phyloP scores from a whole-genome alignment of 2,329 filamentous ascomycete species.

The Eutypa lata region DNA sequence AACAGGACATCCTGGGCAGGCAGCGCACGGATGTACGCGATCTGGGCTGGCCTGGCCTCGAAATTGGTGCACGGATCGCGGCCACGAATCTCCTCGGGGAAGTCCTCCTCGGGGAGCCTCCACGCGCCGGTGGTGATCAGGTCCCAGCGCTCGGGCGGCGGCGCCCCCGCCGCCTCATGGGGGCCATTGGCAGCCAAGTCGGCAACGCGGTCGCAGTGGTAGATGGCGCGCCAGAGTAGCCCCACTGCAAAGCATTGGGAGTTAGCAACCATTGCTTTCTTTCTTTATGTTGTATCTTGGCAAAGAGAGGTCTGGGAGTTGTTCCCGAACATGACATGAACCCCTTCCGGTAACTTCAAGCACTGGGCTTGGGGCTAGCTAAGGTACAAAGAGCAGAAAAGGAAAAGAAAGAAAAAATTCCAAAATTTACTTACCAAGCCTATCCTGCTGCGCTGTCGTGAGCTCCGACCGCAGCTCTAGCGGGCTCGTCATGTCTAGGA shows the following conservation, averaged over 20 bases:
- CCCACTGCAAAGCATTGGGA: too few species aligned
- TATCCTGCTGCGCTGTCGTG: conserved; percentile 5
- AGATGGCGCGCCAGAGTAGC: conserved; percentile 16
- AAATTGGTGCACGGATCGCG: conserved; percentile 14
- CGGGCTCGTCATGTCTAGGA: conserved; percentile 6
- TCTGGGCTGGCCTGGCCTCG: conserved; percentile 15
- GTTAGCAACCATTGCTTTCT: too few species aligned
- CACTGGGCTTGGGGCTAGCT: too few species aligned
- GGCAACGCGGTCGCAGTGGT: conserved; percentile 23
- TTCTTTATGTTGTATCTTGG: too few species aligned
- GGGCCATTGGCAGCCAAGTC: conserved; percentile 23
- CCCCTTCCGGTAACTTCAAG: too few species aligned
- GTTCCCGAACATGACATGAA: too few species aligned
- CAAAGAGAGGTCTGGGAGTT: too few species aligned
- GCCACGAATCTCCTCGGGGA: background rate
- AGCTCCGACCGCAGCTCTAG: conserved; percentile 9
- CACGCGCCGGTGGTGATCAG: background rate
- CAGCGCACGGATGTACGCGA: conserved; percentile 18
- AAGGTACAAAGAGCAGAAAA: too few species aligned
- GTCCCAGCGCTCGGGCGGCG: conserved; percentile 1
- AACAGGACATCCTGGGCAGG: conserved; percentile 14
- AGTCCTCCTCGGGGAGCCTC: background rate
- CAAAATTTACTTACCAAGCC: too few species aligned
- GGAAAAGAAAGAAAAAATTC: too few species aligned
- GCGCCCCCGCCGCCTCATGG: background rate